Evolutionary conservation across 345 rosid genomes (phyloP).

Genomic region (Eucalyptus brandiana): DNA sequence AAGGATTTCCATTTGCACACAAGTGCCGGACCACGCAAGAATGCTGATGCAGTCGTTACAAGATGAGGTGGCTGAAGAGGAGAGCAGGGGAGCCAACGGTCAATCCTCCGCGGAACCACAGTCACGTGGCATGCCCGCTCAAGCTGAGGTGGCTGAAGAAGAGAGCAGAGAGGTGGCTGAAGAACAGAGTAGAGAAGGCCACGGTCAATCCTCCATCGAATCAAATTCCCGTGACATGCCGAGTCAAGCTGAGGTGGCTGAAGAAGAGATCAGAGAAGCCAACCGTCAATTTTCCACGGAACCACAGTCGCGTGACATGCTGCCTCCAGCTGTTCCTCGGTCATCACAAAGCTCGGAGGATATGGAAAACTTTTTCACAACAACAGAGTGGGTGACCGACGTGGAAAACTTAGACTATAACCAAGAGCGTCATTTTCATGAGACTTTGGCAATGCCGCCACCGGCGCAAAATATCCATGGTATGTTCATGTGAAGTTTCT

Average conservation of each 20-base stretch:
- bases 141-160: background rate
- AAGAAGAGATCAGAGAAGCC: too few species aligned
- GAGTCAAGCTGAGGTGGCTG: too few species aligned
- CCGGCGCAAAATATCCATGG: background rate
- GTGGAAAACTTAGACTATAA: accelerated
- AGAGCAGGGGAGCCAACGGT: background rate
- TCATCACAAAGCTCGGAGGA: too few species aligned
- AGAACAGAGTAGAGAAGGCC: background rate
- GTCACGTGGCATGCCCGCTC: accelerated
- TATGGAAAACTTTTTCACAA: too few species aligned
- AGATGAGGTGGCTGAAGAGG: background rate
- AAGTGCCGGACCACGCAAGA: background rate
- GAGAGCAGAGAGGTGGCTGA: too few species aligned
- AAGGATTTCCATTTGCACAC: background rate
- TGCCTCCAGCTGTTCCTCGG: background rate
- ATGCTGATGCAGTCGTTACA: accelerated
- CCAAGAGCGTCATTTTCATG: too few species aligned
- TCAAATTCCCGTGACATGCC: too few species aligned
- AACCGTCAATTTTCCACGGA: background rate
- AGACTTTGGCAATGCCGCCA: background rate
- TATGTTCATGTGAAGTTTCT: background rate
- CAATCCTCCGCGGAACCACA: background rate
- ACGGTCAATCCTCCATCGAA: background rate
- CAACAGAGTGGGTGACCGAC: too few species aligned
- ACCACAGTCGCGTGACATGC: background rate